Percentiles rank a stretch among this genome's conserved stretches.
These are phyloP conservation scores for Ogataea nitratoaversa DNA, from an alignment of 805 yeast species.

Conservation along the genomic window DNA sequence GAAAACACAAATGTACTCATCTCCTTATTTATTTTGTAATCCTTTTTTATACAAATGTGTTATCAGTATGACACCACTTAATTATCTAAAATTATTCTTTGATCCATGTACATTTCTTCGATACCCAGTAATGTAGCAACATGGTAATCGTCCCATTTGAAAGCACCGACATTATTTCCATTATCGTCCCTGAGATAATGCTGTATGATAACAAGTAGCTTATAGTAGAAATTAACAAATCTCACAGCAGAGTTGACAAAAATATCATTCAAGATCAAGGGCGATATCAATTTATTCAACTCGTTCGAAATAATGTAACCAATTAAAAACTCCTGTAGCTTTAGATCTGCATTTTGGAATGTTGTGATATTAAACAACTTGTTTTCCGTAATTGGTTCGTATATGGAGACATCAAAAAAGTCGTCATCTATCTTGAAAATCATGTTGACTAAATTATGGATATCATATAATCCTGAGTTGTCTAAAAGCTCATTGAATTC, in stretches of 20 bases:
- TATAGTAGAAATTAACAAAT: conserved; percentile 45
- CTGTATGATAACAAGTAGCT: conserved; percentile 33
- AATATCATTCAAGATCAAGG: conserved; percentile 54
- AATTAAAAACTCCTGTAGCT: conserved; percentile 51
- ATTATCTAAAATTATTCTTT: conserved; percentile 8
- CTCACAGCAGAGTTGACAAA: conserved; percentile 44
- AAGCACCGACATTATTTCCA: conserved; percentile 25
- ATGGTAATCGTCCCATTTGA: conserved; percentile 55
- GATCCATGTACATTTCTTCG: conserved; percentile 35
- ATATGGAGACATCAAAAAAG: conserved; percentile 55
- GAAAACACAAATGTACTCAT: neutral
- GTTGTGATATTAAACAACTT: conserved; percentile 45
- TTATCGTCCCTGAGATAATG: conserved; percentile 34
- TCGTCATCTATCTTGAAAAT: conserved; percentile 64
- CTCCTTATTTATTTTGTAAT: conserved; percentile 6
- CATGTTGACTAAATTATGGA: conserved; percentile 63
- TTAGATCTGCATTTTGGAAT: conserved; percentile 39
- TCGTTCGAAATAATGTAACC: conserved; percentile 55
- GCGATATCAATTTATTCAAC: conserved; percentile 58
- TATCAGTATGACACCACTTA: neutral
- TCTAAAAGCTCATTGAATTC: conserved; percentile 47
- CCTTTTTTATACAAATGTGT: neutral
- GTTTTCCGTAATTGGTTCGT: conserved; percentile 62
- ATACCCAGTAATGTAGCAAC: conserved; percentile 71
- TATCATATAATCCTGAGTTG: conserved; percentile 53